Conservation (phyloP, 164 flowering plant species). For the Magnolia officinalis region DNA sequence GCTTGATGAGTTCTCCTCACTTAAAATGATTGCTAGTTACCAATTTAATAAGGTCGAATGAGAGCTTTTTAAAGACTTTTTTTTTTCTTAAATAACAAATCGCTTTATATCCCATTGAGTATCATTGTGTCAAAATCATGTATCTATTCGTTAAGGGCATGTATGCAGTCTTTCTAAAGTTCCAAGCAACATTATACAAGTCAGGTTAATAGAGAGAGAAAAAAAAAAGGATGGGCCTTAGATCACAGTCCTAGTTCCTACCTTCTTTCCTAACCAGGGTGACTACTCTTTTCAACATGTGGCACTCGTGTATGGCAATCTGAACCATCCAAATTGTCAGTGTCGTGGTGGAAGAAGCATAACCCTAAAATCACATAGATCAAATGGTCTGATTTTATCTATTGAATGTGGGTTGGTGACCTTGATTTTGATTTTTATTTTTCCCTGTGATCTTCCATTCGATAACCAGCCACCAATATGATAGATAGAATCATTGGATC, state of each 20-base stretch:
- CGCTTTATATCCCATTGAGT: slow-evolving; percentile 2
- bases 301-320: neutral
- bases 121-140: slow-evolving; percentile 7
- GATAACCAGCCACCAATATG: no score
- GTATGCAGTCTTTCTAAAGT: neutral
- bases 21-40: slow-evolving; percentile 26
- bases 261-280: neutral
- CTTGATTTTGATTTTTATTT: no score
- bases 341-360: no score
- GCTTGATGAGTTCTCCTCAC: slow-evolving; percentile 7
- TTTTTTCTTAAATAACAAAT: slow-evolving; percentile 6
- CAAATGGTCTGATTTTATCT: no score
- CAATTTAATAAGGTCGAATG: slow-evolving; percentile 27
- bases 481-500: no score
- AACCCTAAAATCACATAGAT: no score
- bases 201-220: neutral
- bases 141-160: neutral
- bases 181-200: neutral
- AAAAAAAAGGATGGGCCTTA: no score
- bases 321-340: neutral
- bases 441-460: no score
- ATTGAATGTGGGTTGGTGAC: no score
- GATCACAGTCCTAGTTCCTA: neutral
- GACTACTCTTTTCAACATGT: no score
- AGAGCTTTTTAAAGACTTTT: slow-evolving; percentile 20